These are phyloP conservation scores for Eimeria necatrix DNA, from an alignment of 169 alveolate genomes.

Conservation along the genomic window DNA sequence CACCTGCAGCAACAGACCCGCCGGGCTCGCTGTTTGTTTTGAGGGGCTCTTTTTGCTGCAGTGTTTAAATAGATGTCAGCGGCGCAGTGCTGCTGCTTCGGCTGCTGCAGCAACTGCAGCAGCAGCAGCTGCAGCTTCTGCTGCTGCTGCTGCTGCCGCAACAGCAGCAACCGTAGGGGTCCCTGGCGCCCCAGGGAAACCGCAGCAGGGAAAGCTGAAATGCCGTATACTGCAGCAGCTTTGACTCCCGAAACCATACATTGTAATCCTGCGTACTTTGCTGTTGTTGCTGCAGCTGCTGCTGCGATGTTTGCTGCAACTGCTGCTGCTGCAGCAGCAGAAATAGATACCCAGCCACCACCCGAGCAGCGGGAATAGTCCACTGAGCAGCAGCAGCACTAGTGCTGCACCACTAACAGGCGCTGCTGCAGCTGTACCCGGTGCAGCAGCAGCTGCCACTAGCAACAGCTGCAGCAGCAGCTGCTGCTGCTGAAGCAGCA, in stretches of 20 bases:
- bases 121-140: neutral
- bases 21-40: neutral
- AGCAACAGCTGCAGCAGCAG: conserved; percentile 26
- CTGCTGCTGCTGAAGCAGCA: no score
- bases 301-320: neutral
- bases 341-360: neutral
- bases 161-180: neutral
- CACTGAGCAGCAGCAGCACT: no score
- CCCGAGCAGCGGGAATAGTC: neutral
- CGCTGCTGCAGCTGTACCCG: neutral
- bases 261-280: neutral
- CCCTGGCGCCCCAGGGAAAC: neutral
- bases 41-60: neutral
- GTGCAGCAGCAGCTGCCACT: conserved; percentile 13
- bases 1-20: no score
- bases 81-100: neutral
- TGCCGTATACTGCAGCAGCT: neutral
- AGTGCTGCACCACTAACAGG: neutral
- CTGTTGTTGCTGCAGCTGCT: conserved; percentile 20
- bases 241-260: neutral
- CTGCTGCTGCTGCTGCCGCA: conserved; percentile 25
- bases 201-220: conserved; percentile 18
- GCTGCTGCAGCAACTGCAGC: neutral
- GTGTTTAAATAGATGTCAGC: neutral
- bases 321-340: neutral